These are phyloP conservation scores for Austroboletus eburneus DNA, from an alignment of 768 basidiomycete species.

Conservation along the genomic window DNA sequence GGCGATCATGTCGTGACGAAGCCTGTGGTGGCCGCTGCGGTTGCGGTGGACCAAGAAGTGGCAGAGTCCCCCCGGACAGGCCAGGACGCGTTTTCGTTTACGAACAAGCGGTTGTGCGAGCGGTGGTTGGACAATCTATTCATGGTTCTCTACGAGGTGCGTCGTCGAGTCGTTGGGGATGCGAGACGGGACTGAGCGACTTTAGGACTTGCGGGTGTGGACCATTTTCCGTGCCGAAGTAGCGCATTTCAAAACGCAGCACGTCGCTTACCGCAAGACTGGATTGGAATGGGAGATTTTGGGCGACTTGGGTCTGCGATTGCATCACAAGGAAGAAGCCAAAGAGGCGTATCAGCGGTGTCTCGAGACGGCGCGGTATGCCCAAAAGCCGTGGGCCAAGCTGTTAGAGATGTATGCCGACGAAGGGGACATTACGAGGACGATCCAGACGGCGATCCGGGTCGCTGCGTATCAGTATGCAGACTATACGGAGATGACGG, in stretches of 20 bases:
- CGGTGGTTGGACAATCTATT: constrained; percentile 97
- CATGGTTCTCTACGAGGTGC: constrained; percentile 95
- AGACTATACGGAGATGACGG: constrained; percentile 86
- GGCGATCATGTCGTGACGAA: constrained; percentile 18
- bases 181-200: background rate
- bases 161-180: constrained; percentile 25
- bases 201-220: constrained; percentile 90
- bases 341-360: constrained; percentile 97
- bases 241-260: constrained; percentile 98
- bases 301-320: constrained; percentile 86
- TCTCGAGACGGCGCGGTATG: constrained; percentile 81
- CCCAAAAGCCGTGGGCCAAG: constrained; percentile 89
- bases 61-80: constrained; percentile 22
- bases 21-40: constrained; percentile 41
- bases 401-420: constrained; percentile 96
- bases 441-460: constrained; percentile 87
- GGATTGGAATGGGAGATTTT: constrained; percentile 98
- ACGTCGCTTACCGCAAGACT: constrained; percentile 96
- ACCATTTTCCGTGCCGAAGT: constrained; percentile 99
- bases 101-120: constrained; percentile 94
- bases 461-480: constrained; percentile 90
- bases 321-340: constrained; percentile 97
- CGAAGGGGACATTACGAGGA: constrained; percentile 89
- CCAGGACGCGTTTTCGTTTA: constrained; percentile 82
- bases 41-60: constrained; percentile 25